These are phyloP conservation scores for Berberis vulgaris DNA, from an alignment of 164 flowering plant species.

Conservation along the genomic window DNA sequence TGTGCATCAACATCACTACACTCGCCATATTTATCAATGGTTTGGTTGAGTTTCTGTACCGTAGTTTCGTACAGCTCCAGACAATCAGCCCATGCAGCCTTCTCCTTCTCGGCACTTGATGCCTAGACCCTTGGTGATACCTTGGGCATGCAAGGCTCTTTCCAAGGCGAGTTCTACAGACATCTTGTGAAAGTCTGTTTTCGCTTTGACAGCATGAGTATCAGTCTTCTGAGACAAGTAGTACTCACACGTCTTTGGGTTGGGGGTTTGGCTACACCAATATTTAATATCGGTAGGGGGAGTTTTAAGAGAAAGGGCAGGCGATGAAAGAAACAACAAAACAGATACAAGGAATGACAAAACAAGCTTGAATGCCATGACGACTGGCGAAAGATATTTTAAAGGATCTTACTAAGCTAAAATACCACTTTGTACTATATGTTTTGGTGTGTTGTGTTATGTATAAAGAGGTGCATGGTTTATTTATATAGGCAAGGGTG, in stretches of 20 bases:
- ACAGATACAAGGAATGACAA: no score
- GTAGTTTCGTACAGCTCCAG: slow-evolving; percentile 42
- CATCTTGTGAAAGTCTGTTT: slow-evolving; percentile 30
- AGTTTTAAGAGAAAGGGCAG: neutral
- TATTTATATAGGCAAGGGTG: no score
- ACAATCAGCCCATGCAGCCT: no score
- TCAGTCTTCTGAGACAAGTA: slow-evolving; percentile 11
- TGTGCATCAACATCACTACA: slow-evolving; percentile 36
- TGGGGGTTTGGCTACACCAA: slow-evolving; percentile 23
- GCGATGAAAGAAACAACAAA: neutral
- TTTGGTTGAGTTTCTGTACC: slow-evolving; percentile 30
- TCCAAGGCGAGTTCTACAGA: slow-evolving; percentile 14
- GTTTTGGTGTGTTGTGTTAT: no score
- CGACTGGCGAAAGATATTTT: no score
- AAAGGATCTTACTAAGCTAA: no score
- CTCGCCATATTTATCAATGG: slow-evolving; percentile 19
- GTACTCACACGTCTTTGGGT: slow-evolving; percentile 15
- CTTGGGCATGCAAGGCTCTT: slow-evolving; percentile 13
- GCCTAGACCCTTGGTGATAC: slow-evolving; percentile 5
- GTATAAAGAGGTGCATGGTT: no score
- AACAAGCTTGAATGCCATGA: no score
- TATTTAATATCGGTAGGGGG: slow-evolving; percentile 6
- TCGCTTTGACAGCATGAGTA: slow-evolving; percentile 8
- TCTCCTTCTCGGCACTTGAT: no score
- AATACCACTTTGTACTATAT: no score